These are phyloP conservation scores for Leptographium lundbergii DNA, from an alignment of 2,329 filamentous ascomycete species.

Conservation along the genomic window DNA sequence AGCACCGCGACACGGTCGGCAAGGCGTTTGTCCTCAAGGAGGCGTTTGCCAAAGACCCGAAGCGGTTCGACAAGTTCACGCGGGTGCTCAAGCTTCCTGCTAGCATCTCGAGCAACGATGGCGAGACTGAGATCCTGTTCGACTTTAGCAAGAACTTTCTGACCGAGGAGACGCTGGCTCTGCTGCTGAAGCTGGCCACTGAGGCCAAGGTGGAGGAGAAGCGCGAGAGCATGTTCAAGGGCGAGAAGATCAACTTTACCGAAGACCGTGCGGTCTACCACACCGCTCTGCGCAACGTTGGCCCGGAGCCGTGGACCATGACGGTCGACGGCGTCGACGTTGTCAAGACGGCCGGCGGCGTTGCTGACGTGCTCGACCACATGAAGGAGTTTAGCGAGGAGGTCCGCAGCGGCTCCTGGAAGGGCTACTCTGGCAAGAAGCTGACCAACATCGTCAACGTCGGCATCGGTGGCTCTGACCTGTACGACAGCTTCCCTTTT, in stretches of 20 bases:
- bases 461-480: slow-evolving; percentile 94
- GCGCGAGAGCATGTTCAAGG: slow-evolving; percentile 92
- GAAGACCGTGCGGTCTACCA: slow-evolving; percentile 95
- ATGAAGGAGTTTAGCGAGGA: slow-evolving; percentile 98
- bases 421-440: slow-evolving; percentile 93
- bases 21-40: slow-evolving; percentile 89
- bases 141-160: slow-evolving; percentile 99
- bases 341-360: slow-evolving; percentile 76
- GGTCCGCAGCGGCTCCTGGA: slow-evolving; percentile 90
- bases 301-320: slow-evolving; percentile 54
- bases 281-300: slow-evolving; percentile 80
- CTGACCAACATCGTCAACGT: slow-evolving; percentile 95
- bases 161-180: slow-evolving; percentile 77
- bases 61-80: slow-evolving; percentile 83
- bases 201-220: slow-evolving; percentile 87
- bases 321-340: slow-evolving; percentile 87
- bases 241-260: slow-evolving; percentile 99
- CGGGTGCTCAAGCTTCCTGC: slow-evolving; percentile 74
- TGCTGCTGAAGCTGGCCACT: slow-evolving; percentile 81
- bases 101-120: slow-evolving; percentile 43
- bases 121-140: slow-evolving; percentile 74
- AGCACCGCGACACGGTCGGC: slow-evolving; percentile 75
- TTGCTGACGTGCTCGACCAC: slow-evolving; percentile 83
- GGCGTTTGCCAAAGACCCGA: slow-evolving; percentile 75
- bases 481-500: slow-evolving; percentile 45